Base-by-base conservation (phyloP, 345 rosid genomes). In the Citrus australasica region DNA sequence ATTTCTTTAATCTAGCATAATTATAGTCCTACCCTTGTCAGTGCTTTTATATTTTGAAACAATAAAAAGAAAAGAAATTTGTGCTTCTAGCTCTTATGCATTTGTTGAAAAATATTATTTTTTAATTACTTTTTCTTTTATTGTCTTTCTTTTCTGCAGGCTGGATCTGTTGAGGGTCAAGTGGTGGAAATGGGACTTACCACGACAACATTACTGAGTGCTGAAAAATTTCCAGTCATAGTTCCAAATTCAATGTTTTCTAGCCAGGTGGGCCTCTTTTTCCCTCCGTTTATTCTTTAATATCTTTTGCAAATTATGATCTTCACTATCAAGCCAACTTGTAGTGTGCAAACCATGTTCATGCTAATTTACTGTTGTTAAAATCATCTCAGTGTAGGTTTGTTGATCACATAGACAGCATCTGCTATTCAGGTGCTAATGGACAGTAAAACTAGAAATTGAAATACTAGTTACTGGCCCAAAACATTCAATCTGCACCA, bases 221-320 rank as follows among this genome's bases (percentile, higher is more conserved):
- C 95, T 22, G 98, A 96, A 83, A 92, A 88, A 58, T 96, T 92
- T 79, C 95, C 97, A 2, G 95, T 91, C 70, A 56, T 89, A 75
- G 97, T 96, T 83, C 99, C 98, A 25, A 96, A 96, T 88, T 90
- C 99, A 28, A 78, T 94, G 83, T 92, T 96, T 85, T 96, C 97
- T 51, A 94, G 99, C 79, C 99, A 96, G 98, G 99, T 94, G 63
- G 79, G 71, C 48, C 40, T 71, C 1, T 19, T 62, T 68, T 30
- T 67, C 33, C 27, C 60, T 63, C 62, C 48, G 7, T 63, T 37
- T 16, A 2, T 24, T 61, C 76, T 32, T 76, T 60, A 24, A 17
- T 77, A 46, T 38, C 25, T 46, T 46, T 53, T 61, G 8, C 46
- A 9, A 25, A 60, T 60, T 27, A 62, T 63, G 63, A 32, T 46